Evolutionary conservation across 2,329 filamentous ascomycete species (phyloP).

Genomic region (Arthrobotrys pseudoclavata): DNA sequence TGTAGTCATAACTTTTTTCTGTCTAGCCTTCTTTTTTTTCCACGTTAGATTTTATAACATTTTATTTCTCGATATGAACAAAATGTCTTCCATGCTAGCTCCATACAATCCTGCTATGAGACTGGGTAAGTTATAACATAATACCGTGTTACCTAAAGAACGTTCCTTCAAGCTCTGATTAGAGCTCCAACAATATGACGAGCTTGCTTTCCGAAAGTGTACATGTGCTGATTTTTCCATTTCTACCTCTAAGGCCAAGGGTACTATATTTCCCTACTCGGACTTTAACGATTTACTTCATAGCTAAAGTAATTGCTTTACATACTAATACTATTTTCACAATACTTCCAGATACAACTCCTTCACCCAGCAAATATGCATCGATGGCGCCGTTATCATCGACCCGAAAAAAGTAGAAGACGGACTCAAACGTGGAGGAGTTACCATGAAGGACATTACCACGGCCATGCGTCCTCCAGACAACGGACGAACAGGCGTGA

Average conservation of each 20-base stretch:
- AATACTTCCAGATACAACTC: constrained; percentile 65
- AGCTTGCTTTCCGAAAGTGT: neutral
- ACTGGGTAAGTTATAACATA: constrained; percentile 62
- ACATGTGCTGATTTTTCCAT: constrained; percentile 27
- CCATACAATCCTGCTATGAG: constrained; percentile 67
- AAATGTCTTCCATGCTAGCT: constrained; percentile 64
- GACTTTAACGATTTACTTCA: neutral
- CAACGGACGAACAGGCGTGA: constrained; percentile 30
- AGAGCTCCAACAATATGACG: neutral
- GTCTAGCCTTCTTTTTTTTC: neutral
- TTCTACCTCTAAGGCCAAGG: constrained; percentile 42
- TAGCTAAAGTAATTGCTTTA: neutral
- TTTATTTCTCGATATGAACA: constrained; percentile 11
- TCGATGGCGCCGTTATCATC: constrained; percentile 66
- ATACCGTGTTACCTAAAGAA: neutral
- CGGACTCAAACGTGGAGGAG: constrained; percentile 47
- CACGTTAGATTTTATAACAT: constrained; percentile 10
- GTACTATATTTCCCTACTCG: constrained; percentile 50
- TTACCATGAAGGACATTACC: constrained; percentile 47
- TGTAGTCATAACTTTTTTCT: constrained; percentile 13
- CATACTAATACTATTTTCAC: neutral
- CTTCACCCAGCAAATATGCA: constrained; percentile 66
- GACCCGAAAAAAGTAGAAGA: constrained; percentile 51
- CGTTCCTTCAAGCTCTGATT: neutral
- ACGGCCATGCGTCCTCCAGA: constrained; percentile 50